Percentiles rank a stretch among this genome's conserved stretches.
Conservation (phyloP, 192 early-diverging fungal species). For the Coemansia sp. region DNA sequence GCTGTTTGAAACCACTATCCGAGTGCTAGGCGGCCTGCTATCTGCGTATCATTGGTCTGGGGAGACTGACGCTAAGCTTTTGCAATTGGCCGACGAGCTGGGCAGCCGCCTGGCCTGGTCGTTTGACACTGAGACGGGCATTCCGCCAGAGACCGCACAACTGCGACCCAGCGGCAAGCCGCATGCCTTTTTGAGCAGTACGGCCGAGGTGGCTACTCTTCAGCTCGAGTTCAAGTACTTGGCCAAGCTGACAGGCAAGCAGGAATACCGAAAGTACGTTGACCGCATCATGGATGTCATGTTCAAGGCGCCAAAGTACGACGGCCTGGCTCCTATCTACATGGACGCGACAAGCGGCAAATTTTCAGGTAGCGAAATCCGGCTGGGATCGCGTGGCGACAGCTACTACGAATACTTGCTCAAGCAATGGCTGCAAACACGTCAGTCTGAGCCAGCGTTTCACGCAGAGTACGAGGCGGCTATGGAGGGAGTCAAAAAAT, state of each 20-base stretch:
- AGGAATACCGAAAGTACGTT: conserved; percentile 69
- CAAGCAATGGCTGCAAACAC: conserved; percentile 88
- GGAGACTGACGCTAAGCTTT: conserved; percentile 59
- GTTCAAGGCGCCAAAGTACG: conserved; percentile 30
- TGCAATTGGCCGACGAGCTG: conserved; percentile 75
- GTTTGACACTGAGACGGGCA: conserved; percentile 49
- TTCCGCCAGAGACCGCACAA: conserved; percentile 42
- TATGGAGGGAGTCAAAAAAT: conserved; percentile 50
- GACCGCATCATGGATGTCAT: conserved; percentile 61
- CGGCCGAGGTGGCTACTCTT: conserved; percentile 78
- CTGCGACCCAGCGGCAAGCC: conserved; percentile 28
- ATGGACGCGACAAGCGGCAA: conserved; percentile 24
- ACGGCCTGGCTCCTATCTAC: conserved; percentile 77
- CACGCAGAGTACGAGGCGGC: conserved; percentile 69
- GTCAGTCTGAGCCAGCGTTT: conserved; percentile 64
- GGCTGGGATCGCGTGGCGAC: conserved; percentile 65
- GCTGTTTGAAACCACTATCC: conserved; percentile 86
- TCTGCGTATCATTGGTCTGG: conserved; percentile 70
- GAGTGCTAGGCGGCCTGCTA: conserved; percentile 82
- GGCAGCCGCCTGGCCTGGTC: conserved; percentile 72
- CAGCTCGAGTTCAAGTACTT: conserved; percentile 92
- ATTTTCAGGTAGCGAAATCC: conserved; percentile 25
- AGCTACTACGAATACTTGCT: conserved; percentile 96
- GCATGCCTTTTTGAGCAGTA: conserved; percentile 29
- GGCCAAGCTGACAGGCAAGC: conserved; percentile 71